Base-by-base conservation (phyloP, 768 basidiomycete species). In the Rossbeevera mucosa region DNA sequence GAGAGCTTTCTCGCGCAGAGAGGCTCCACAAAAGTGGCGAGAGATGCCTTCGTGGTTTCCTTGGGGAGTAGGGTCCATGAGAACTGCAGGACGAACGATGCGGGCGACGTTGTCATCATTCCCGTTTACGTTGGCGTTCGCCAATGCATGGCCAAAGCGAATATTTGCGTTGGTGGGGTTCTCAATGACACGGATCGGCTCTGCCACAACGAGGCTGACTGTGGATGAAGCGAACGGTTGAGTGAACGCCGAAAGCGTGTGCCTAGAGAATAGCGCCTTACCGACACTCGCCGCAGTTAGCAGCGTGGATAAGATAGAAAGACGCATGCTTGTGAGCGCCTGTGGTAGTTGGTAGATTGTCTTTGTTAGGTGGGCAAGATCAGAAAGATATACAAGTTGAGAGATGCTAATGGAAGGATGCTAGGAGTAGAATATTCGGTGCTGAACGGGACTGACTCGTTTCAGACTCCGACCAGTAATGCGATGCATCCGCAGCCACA, bases 181-280 rank as follows among this genome's bases (percentile, higher is more conserved):
- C 1, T 70, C 65, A 16, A 81, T 58, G 38, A 83, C 70, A 20
- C 79, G 72, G 54, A 85, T 64, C 44, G 83, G 81, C 54, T 72
- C 74, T 36, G 81, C 79, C 44, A 66, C 61, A 46, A 75, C 80
- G 57, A 78, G 71, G 25, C 53, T 50, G 48, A 56, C 67, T 58
- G 54, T 66, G 48, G 33, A 50, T 4, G 41, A 2, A 30, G 30
- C 45, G 42, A 26, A 38, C 5, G 3, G 44, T 45, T 25, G 40
- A 50, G 52, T 50, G 26, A 25, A 38, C n/a, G 46, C 30, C 28
- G 14, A 3, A 16, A 12, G 30, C 45, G 46, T 18, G 18, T 20
- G 26, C 21, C 29, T 21, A 20, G 33, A 22, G 47, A 41, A 53
- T 29, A 3, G 48, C 20, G 44, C 41, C 71, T 50, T 49, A 72